These are phyloP conservation scores for Arctium lappa DNA, from an alignment of 129 eudicot species.

Conservation along the genomic window DNA sequence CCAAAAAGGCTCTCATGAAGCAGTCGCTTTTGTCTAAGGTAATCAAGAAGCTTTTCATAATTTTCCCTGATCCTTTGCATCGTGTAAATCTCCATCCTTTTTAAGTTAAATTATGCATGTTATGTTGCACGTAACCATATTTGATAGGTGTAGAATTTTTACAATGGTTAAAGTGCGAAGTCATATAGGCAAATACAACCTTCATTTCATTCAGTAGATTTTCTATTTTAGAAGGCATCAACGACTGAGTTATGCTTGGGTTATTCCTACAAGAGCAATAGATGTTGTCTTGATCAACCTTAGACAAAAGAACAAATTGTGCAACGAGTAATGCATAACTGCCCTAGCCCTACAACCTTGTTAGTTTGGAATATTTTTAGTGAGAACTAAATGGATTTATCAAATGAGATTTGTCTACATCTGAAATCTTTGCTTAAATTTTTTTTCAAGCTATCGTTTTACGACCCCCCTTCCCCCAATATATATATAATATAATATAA, in stretches of 20 bases:
- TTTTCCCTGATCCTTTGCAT: neutral
- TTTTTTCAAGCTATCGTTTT: no score
- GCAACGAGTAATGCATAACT: no score
- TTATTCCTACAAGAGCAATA: no score
- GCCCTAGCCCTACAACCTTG: no score
- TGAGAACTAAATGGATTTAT: no score
- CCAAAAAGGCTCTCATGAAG: neutral
- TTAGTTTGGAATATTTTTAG: no score
- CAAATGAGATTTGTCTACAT: no score
- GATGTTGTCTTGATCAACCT: no score
- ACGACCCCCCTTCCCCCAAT: no score
- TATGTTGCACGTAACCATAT: slow-evolving; percentile 15
- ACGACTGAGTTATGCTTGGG: neutral
- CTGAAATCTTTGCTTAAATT: no score
- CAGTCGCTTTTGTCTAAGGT: slow-evolving; percentile 1
- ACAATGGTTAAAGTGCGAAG: neutral
- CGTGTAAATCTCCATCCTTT: neutral
- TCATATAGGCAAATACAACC: neutral
- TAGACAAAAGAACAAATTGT: no score
- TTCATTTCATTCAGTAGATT: neutral
- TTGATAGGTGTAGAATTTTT: slow-evolving; percentile 7
- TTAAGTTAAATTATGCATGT: neutral
- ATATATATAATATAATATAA: no score
- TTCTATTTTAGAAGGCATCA: neutral
- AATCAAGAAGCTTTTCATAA: slow-evolving; percentile 2